A percentile compares a stretch with the other conserved stretches of the same genome.
Evolutionary conservation across 2,329 filamentous ascomycete species (phyloP).

Genomic region (Malbranchea cinnamomea): DNA sequence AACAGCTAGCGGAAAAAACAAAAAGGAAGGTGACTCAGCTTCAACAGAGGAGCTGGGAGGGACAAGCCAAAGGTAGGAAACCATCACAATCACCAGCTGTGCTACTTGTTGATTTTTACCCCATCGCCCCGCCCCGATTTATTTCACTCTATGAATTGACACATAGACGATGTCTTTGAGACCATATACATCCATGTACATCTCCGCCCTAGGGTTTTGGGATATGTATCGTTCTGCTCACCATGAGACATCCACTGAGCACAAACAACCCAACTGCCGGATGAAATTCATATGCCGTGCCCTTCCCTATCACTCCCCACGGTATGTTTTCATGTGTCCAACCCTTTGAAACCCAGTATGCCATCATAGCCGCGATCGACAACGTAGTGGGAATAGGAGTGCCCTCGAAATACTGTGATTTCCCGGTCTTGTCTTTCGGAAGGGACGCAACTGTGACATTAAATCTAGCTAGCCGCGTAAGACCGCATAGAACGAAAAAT

Average conservation of each 20-base stretch:
- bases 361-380: conserved; percentile 68
- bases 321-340: conserved; percentile 72
- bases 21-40: too few species aligned
- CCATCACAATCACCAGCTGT: too few species aligned
- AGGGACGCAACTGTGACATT: conserved; percentile 85
- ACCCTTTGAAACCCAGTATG: conserved; percentile 69
- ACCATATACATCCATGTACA: conserved; percentile 1
- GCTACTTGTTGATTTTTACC: too few species aligned
- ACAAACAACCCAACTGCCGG: conserved; percentile 69
- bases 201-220: conserved; percentile 53
- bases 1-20: too few species aligned
- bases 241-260: conserved; percentile 84
- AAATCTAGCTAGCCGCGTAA: conserved; percentile 88
- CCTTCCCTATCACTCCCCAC: conserved; percentile 51
- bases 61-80: too few species aligned
- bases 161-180: too few species aligned
- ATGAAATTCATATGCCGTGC: conserved; percentile 65
- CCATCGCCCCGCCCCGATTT: too few species aligned
- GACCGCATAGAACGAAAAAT: conserved; percentile 87
- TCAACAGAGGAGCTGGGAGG: too few species aligned
- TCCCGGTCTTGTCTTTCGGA: conserved; percentile 82
- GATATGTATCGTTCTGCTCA: conserved; percentile 86
- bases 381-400: conserved; percentile 89
- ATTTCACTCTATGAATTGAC: too few species aligned
- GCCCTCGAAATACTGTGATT: conserved; percentile 91